Evolutionary conservation across 192 early-diverging fungal species (phyloP).

Genomic region (Backusella psychrophila): DNA sequence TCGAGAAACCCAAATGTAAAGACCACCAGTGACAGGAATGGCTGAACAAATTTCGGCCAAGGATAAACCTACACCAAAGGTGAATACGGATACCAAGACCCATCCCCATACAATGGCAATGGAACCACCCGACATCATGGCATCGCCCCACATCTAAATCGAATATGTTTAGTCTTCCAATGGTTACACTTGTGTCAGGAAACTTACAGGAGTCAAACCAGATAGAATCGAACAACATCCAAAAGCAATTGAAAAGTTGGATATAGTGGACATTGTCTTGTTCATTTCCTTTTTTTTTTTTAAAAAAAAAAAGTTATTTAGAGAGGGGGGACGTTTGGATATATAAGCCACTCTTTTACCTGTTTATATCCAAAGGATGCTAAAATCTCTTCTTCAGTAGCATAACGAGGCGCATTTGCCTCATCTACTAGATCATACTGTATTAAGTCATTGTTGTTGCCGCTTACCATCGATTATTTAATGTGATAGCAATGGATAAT

Average conservation of each 20-base stretch:
- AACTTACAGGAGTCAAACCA: slow-evolving; percentile 49
- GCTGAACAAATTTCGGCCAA: slow-evolving; percentile 55
- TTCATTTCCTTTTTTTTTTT: slow-evolving; percentile 42
- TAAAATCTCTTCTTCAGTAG: slow-evolving; percentile 30
- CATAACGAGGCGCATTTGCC: not conserved
- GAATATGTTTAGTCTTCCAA: not conserved
- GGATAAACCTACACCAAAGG: slow-evolving; percentile 45
- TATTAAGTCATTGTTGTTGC: slow-evolving; percentile 6
- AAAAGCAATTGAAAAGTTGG: slow-evolving; percentile 54
- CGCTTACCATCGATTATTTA: not conserved
- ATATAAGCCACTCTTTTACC: slow-evolving; percentile 12
- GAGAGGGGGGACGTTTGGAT: not conserved
- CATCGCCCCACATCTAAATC: slow-evolving; percentile 45
- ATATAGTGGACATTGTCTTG: slow-evolving; percentile 46
- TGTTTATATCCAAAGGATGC: slow-evolving; percentile 42
- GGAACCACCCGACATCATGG: slow-evolving; percentile 48
- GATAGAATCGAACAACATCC: slow-evolving; percentile 51
- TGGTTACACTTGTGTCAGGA: too few relatives aligned
- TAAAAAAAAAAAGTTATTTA: not conserved
- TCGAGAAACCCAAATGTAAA: slow-evolving; percentile 54
- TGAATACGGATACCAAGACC: slow-evolving; percentile 50
- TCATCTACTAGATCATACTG: slow-evolving; percentile 1
- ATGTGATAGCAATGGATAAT: not conserved
- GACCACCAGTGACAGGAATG: slow-evolving; percentile 47
- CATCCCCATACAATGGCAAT: slow-evolving; percentile 51